Evolutionary conservation across 2,329 filamentous ascomycete genomes (phyloP), one percentile per base, ranked within the genome.

Genomic region (Tricladium varicosporioides): DNA sequence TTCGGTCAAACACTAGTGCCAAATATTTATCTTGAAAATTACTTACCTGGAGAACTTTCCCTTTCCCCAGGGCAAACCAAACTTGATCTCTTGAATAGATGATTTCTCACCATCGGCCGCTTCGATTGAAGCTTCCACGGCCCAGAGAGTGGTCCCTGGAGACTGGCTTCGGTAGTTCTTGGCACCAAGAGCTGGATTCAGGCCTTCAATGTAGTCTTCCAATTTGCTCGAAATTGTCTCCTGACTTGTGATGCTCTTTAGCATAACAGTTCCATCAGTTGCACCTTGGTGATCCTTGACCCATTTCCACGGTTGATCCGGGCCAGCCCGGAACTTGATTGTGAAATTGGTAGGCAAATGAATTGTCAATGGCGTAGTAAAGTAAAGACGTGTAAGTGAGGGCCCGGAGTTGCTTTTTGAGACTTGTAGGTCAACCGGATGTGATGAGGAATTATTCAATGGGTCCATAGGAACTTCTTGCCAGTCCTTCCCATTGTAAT

Each of bases 101-200:
- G 91, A 88, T 2, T 77, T 70, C 42, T 83, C 77, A 0, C 78
- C 81, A 16, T 80, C 73, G 0, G 85, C 84, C 4, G 81, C 74
- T 36, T 75, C 71, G 1, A 89, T 79, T 0, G 75, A 72, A 11
- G 80, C 75, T 22, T 82, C 78, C 16, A 92, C 71, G n/a, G 80
- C 81, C 87, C 89, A 93, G 0, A 93, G 74, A n/a, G 78, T 75
- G 1, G 88, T 89, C 16, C 82, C 75, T 2, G 87, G 85, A 2
- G 85, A 85, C 59, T 92, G 87, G 60, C 87, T 89, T 58, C 76
- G 71, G 51, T 80, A 78, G 15, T 78, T 74, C 32, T 76, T 74
- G 36, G 87, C 74, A 8, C 71, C 73, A 59, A 91, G 77, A 3
- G 78, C 78, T 1, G 79, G 70, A 59, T 85, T 84, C 1, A 89